phyloP scores from a whole-genome alignment of 1,139 yeast species.

The Komagataea norvegica region DNA sequence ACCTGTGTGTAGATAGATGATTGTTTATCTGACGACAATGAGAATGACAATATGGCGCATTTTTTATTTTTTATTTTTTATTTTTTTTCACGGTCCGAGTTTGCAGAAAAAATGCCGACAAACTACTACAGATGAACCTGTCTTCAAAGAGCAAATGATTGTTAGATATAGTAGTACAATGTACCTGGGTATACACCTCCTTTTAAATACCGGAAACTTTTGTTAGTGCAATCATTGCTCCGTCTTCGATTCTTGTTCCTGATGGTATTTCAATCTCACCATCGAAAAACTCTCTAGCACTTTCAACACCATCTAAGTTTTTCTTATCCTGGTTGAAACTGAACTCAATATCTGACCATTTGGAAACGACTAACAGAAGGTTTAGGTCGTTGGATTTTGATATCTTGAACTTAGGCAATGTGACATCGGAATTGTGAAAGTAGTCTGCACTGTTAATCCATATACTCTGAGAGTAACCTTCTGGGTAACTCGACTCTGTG shows the following conservation, averaged over 20 bases:
- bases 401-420: slow-evolving; percentile 15
- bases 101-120: no score
- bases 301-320: slow-evolving; percentile 48
- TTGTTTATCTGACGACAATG: no score
- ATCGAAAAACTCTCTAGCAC: slow-evolving; percentile 64
- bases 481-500: slow-evolving; percentile 60
- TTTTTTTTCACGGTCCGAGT: neutral
- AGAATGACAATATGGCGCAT: no score
- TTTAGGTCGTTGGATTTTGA: slow-evolving; percentile 24
- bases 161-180: no score
- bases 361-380: slow-evolving; percentile 58
- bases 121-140: no score
- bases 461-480: slow-evolving; percentile 67
- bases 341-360: slow-evolving; percentile 50
- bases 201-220: slow-evolving; percentile 23
- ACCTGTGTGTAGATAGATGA: neutral
- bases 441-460: slow-evolving; percentile 66
- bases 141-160: no score
- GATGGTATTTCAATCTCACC: slow-evolving; percentile 50
- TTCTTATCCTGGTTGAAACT: slow-evolving; percentile 47
- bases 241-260: slow-evolving; percentile 67
- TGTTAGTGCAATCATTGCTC: slow-evolving; percentile 57
- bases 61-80: neutral
- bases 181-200: neutral
- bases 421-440: slow-evolving; percentile 33